Percentiles rank a stretch among this genome's conserved stretches.
phyloP scores from a whole-genome alignment of 1,139 yeast genomes.

The Zygosaccharomyces sapae region DNA sequence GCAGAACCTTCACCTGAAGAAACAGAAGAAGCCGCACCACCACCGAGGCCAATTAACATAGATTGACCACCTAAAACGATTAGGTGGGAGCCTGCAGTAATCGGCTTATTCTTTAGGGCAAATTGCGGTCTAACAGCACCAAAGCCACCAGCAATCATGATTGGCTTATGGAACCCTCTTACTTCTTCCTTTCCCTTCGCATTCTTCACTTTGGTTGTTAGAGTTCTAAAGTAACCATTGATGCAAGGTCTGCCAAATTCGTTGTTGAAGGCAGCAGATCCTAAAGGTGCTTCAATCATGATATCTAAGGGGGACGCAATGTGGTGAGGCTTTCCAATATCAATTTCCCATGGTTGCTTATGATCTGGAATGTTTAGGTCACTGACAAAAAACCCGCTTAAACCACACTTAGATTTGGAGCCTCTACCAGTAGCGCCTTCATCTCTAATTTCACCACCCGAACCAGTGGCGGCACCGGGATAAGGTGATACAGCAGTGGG shows the following conservation, averaged over 20 bases:
- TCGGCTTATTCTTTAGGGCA: constrained; percentile 80
- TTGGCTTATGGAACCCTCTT: constrained; percentile 98
- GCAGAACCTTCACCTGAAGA: constrained; percentile 95
- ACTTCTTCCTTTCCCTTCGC: constrained; percentile 62
- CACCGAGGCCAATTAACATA: constrained; percentile 99
- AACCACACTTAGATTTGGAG: constrained; percentile 93
- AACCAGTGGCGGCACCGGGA: constrained; percentile 99
- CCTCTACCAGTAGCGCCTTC: constrained; percentile 99
- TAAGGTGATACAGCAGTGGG: constrained; percentile 99
- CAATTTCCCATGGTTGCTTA: constrained; percentile 89
- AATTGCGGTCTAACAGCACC: constrained; percentile 94
- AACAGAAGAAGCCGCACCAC: constrained; percentile 98
- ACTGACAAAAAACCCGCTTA: constrained; percentile 88
- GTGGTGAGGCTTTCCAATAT: constrained; percentile 86
- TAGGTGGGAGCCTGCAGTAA: constrained; percentile 88
- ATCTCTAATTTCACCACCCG: constrained; percentile 99
- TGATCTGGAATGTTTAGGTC: constrained; percentile 83
- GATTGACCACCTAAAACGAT: constrained; percentile 97
- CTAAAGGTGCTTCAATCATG: constrained; percentile 96
- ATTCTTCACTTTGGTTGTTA: constrained; percentile 71
- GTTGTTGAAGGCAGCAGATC: constrained; percentile 97
- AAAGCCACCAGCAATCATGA: constrained; percentile 99
- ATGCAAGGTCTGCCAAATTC: constrained; percentile 99
- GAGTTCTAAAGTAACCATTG: constrained; percentile 93
- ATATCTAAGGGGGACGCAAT: constrained; percentile 91